These are phyloP conservation scores for Mycena sanguinolenta DNA, from an alignment of 768 basidiomycete species.

Conservation along the genomic window DNA sequence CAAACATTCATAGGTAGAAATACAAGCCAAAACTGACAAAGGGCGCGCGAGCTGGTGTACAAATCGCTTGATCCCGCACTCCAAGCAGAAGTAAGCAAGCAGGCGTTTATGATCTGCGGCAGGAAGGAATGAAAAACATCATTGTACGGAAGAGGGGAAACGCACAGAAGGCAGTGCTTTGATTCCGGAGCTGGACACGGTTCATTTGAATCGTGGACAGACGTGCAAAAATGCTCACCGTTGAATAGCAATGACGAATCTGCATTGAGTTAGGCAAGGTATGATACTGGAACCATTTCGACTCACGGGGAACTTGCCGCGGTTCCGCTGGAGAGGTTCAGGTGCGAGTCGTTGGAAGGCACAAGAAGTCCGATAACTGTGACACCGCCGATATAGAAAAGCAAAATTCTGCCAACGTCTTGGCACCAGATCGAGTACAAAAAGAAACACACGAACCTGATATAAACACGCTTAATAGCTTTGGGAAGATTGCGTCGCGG, in stretches of 20 bases:
- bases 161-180: slow-evolving; percentile 83
- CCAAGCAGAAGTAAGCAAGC: slow-evolving; percentile 90
- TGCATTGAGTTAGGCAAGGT: neutral
- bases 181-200: slow-evolving; percentile 78
- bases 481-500: slow-evolving; percentile 75
- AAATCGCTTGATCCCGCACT: slow-evolving; percentile 92
- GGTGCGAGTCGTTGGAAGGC: slow-evolving; percentile 71
- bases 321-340: slow-evolving; percentile 69
- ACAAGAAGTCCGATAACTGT: slow-evolving; percentile 87
- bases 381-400: slow-evolving; percentile 63
- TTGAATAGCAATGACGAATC: slow-evolving; percentile 90
- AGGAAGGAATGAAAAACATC: too few relatives aligned
- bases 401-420: slow-evolving; percentile 50
- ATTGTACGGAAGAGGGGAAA: neutral
- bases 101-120: slow-evolving; percentile 80
- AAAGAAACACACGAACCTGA: slow-evolving; percentile 56
- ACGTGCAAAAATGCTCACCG: slow-evolving; percentile 2
- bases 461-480: slow-evolving; percentile 80
- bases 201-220: too few relatives aligned
- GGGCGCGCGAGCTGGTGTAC: slow-evolving; percentile 88
- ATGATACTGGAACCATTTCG: slow-evolving; percentile 51
- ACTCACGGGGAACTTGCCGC: slow-evolving; percentile 65
- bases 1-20: neutral
- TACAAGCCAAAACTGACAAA: slow-evolving; percentile 66
- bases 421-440: neutral